Evolutionary conservation across 2,329 filamentous ascomycete genomes (phyloP).

Genomic region (Apiospora sp.): DNA sequence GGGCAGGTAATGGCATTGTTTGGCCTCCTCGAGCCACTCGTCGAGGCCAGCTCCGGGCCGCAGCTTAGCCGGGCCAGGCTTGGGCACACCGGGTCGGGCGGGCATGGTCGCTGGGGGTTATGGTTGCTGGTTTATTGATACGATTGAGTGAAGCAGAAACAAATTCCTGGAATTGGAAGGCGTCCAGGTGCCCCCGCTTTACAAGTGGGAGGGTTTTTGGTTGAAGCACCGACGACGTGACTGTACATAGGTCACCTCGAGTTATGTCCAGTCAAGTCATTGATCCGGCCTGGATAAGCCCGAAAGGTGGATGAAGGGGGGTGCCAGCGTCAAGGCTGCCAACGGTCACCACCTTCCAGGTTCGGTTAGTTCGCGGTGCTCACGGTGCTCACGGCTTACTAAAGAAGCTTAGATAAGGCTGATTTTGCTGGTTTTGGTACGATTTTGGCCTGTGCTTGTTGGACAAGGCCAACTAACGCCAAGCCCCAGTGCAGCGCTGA

Average conservation of each 20-base stretch:
- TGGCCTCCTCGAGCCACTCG: slow-evolving; percentile 96
- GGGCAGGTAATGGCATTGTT: slow-evolving; percentile 95
- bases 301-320: slow-evolving; percentile 19
- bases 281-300: slow-evolving; percentile 17
- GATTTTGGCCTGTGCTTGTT: no score
- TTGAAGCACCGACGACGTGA: slow-evolving; percentile 12
- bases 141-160: background rate
- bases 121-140: background rate
- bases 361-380: background rate
- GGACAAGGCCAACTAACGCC: background rate
- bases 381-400: background rate
- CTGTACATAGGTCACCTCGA: slow-evolving; percentile 14
- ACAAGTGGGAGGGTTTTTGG: background rate
- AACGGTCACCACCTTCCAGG: slow-evolving; percentile 2
- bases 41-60: slow-evolving; percentile 85
- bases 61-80: slow-evolving; percentile 89
- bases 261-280: slow-evolving; percentile 18
- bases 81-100: slow-evolving; percentile 64
- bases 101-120: slow-evolving; percentile 22
- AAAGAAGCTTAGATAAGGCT: background rate
- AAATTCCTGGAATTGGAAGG: background rate
- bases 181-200: background rate
- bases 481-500: background rate
- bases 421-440: background rate
- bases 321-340: slow-evolving; percentile 13